These are phyloP conservation scores for Ophiostoma ulmi DNA, from an alignment of 2,329 filamentous ascomycete species.

Conservation along the genomic window DNA sequence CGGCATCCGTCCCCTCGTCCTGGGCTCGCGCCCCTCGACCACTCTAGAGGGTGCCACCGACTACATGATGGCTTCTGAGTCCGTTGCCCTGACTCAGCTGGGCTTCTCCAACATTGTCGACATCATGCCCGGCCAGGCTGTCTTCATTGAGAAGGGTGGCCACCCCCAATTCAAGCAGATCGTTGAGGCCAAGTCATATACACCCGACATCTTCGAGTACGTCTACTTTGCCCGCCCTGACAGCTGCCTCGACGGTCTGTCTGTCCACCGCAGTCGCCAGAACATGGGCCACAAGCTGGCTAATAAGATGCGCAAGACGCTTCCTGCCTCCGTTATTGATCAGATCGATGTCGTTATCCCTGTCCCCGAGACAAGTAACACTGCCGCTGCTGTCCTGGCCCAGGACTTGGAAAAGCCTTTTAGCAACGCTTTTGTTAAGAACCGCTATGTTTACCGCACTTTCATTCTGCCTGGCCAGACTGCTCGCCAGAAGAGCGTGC, in stretches of 20 bases:
- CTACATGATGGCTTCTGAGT: constrained; percentile 89
- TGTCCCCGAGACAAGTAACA: constrained; percentile 59
- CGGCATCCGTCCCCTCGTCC: constrained; percentile 75
- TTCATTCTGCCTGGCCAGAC: constrained; percentile 74
- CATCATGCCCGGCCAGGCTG: constrained; percentile 70
- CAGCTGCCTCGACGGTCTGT: constrained; percentile 79
- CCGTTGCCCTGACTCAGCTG: constrained; percentile 73
- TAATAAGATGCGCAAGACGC: constrained; percentile 60
- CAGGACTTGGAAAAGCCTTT: constrained; percentile 70
- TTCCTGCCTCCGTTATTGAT: constrained; percentile 64
- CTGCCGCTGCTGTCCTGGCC: constrained; percentile 72
- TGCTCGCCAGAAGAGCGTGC: constrained; percentile 75
- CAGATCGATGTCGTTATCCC: constrained; percentile 63
- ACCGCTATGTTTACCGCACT: constrained; percentile 81
- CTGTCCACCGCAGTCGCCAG: constrained; percentile 74
- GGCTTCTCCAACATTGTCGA: constrained; percentile 73
- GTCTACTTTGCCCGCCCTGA: constrained; percentile 85
- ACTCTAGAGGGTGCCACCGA: constrained; percentile 61
- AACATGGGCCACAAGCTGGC: constrained; percentile 83
- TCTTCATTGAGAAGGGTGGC: constrained; percentile 60
- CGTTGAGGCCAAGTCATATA: constrained; percentile 61
- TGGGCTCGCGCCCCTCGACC: constrained; percentile 67
- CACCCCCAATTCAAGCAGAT: constrained; percentile 72
- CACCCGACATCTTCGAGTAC: constrained; percentile 81
- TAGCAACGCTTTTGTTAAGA: constrained; percentile 80